Evolutionary conservation across 148 eudicot species (phyloP), one percentile per base, ranked within the genome.

Genomic region (Rhododendron henanense): DNA sequence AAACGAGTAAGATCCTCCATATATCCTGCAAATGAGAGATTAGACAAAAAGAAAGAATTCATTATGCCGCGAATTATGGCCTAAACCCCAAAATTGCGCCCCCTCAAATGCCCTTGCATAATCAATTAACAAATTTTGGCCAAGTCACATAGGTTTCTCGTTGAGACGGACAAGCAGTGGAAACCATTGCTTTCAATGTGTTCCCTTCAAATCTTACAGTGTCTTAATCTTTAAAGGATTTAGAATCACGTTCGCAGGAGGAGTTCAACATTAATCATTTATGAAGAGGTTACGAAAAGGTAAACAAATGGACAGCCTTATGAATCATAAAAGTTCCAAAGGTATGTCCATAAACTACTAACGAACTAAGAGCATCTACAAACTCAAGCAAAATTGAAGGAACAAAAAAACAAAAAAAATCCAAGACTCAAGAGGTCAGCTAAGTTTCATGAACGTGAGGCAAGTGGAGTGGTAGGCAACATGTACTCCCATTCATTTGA

Each of bases 1-100:
- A 93, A 82, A 73, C 89, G 92, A 48, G 84, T 71, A 87, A 96
- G 95, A 51, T 94, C 93, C 83, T 91, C 84, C 89, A 91, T 87
- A 81, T 87, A 89, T 85, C 78, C 98, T 96, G 89, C 81, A 92
- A 85, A 74, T 25, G 61, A 59, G 84, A 85, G 57, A 74, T 39
- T 10, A 74, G 9, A 23, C 0, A 13, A 80, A 35, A 75, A 51
- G 13, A 89, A 82, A 48, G 41, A 0, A 53, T 33, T 37, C 73
- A 15, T 21, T 41, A 18, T 59, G 3, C 35, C 3, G 9, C 21
- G 18, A 37, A 39, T 81, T 67, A 51, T 80, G 78, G 85, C 14
- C 10, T 25, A 28, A 18, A 67, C 50, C 45, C 51, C 15, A 55
- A 10, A 47, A 71, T 19, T 15, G 79, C 65, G 18, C 15, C 23